phyloP scores from a whole-genome alignment of 306 rosid genomes.

The Abrus pulchellus region DNA sequence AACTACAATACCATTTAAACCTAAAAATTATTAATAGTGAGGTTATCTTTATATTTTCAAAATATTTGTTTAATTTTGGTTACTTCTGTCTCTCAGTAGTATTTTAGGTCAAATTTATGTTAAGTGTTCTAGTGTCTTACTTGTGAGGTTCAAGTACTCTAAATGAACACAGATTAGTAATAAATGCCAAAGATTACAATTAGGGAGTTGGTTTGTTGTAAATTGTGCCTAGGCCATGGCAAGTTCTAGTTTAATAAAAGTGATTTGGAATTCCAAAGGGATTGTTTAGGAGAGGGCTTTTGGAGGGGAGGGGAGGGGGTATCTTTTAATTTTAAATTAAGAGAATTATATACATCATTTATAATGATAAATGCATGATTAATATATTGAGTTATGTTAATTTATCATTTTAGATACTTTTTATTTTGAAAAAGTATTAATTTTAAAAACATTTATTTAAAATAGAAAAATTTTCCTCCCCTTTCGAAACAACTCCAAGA shows the following conservation, averaged over 20 bases:
- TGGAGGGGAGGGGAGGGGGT: too few relatives aligned
- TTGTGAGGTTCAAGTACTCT: not conserved
- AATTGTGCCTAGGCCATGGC: not conserved
- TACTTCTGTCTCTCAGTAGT: not conserved
- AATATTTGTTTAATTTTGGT: constrained; percentile 8
- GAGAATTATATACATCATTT: too few relatives aligned
- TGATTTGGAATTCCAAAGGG: not conserved
- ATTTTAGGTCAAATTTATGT: constrained; percentile 2
- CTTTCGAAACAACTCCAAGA: too few relatives aligned
- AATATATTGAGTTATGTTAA: too few relatives aligned
- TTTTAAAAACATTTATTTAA: too few relatives aligned
- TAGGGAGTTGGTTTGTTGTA: not conserved
- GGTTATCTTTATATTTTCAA: not conserved
- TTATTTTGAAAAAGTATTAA: too few relatives aligned
- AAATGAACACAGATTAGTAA: not conserved
- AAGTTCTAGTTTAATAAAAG: not conserved
- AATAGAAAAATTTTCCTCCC: too few relatives aligned
- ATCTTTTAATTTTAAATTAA: too few relatives aligned
- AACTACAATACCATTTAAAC: too few relatives aligned
- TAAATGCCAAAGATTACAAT: not conserved
- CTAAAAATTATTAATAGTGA: not conserved
- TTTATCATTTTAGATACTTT: too few relatives aligned
- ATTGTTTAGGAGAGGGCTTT: too few relatives aligned
- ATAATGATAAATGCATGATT: too few relatives aligned
- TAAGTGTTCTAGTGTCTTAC: not conserved